Conservation (phyloP, 1,284 basidiomycete genomes). For the Stygiomarasmius scandens region DNA sequence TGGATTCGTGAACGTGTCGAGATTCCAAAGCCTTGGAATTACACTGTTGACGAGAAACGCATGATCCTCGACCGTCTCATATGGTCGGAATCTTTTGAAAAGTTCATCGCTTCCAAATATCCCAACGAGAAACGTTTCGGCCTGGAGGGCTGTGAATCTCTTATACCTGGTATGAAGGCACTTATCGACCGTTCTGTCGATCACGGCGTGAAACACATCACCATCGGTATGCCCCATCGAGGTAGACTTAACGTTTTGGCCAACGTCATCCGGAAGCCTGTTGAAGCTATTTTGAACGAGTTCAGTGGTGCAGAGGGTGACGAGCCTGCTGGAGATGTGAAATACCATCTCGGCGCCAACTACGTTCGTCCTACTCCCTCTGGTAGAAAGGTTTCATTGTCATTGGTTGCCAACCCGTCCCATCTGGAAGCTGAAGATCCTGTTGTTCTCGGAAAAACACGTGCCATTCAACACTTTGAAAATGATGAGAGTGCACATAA, state of each 20-base stretch:
- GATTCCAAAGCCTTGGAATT: conserved; percentile 97
- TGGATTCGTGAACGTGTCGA: conserved; percentile 99
- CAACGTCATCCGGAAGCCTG: conserved; percentile 98
- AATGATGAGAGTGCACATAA: conserved; percentile 77
- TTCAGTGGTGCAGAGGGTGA: conserved; percentile 80
- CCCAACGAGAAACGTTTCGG: conserved; percentile 99
- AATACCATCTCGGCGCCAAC: conserved; percentile 99
- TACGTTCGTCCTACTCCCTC: conserved; percentile 98
- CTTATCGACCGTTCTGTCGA: conserved; percentile 98
- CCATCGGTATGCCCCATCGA: conserved; percentile 99
- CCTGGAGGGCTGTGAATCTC: conserved; percentile 96
- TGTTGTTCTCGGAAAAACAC: conserved; percentile 96
- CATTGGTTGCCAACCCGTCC: conserved; percentile 98
- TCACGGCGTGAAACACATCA: conserved; percentile 92
- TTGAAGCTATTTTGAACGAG: conserved; percentile 98
- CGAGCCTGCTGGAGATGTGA: conserved; percentile 95
- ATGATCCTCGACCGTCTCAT: conserved; percentile 99
- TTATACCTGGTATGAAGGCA: conserved; percentile 99
- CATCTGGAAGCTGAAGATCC: conserved; percentile 98
- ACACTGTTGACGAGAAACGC: conserved; percentile 96
- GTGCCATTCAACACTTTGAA: conserved; percentile 95
- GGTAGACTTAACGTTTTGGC: conserved; percentile 97
- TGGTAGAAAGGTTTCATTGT: conserved; percentile 97
- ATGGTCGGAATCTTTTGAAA: conserved; percentile 99
- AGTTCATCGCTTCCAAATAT: conserved; percentile 98